These are phyloP conservation scores for Citrus reticulata DNA, from an alignment of 345 rosid genomes.

Conservation along the genomic window DNA sequence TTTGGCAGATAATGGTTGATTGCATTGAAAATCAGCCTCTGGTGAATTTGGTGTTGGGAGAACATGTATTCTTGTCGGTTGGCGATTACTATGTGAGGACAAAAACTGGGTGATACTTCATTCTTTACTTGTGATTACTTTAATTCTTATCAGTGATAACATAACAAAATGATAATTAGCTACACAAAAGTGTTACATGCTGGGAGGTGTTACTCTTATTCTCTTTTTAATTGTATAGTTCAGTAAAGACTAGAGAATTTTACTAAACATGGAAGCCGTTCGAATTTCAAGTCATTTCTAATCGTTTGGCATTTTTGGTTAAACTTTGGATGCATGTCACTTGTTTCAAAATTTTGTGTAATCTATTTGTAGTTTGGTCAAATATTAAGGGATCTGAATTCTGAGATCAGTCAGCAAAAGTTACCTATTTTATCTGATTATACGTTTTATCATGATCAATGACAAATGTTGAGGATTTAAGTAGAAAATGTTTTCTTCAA, in stretches of 20 bases:
- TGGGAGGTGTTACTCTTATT: too few relatives aligned
- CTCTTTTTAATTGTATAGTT: too few relatives aligned
- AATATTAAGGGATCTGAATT: background rate
- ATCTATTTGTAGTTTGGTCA: background rate
- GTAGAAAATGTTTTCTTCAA: too few relatives aligned
- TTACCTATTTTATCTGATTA: too few relatives aligned
- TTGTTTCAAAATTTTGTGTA: background rate
- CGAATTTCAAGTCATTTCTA: background rate
- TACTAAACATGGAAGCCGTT: background rate
- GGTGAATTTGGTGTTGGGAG: constrained; percentile 45
- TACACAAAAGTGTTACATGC: background rate
- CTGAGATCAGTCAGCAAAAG: background rate
- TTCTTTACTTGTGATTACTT: background rate
- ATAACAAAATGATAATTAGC: background rate
- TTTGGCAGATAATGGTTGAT: constrained; percentile 47
- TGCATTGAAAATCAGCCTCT: constrained; percentile 57
- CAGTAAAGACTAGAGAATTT: too few relatives aligned
- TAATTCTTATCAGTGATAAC: background rate
- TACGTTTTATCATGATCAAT: too few relatives aligned
- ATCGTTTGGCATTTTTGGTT: background rate
- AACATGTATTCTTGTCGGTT: constrained; percentile 54
- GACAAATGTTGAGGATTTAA: too few relatives aligned
- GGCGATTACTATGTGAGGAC: constrained; percentile 43
- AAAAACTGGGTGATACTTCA: background rate
- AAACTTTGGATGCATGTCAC: background rate